Conservation (phyloP, 1,284 basidiomycete genomes). For the Sphagnurus paluster region DNA sequence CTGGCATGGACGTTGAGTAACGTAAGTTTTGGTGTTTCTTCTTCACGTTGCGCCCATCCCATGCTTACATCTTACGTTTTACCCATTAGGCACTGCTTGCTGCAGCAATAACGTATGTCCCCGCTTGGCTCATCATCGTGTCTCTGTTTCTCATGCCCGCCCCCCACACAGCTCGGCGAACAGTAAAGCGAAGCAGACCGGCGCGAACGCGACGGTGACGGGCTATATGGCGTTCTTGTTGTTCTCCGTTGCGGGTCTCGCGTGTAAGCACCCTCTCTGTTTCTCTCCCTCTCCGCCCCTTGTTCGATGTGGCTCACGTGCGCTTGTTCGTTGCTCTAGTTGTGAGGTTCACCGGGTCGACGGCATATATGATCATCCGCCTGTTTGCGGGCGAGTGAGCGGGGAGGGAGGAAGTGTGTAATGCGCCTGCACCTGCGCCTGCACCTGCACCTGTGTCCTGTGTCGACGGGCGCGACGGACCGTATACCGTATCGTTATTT, state of each 20-base stretch:
- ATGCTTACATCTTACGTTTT: not conserved
- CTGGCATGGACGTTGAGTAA: slow-evolving; percentile 86
- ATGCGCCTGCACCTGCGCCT: not conserved
- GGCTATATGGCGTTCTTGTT: slow-evolving; percentile 84
- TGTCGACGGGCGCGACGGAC: too few relatives aligned
- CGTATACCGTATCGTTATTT: too few relatives aligned
- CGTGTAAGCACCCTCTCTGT: slow-evolving; percentile 58
- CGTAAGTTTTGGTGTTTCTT: too few relatives aligned
- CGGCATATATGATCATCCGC: slow-evolving; percentile 76
- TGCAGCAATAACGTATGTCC: slow-evolving; percentile 69
- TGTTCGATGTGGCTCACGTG: slow-evolving; percentile 2
- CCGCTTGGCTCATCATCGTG: not conserved
- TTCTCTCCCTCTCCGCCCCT: slow-evolving; percentile 4
- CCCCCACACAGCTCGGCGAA: slow-evolving; percentile 47
- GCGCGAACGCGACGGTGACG: slow-evolving; percentile 55
- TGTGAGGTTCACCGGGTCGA: slow-evolving; percentile 79
- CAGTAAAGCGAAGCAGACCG: slow-evolving; percentile 39
- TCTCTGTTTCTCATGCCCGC: not conserved
- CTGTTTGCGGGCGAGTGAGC: slow-evolving; percentile 81
- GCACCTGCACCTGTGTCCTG: not conserved
- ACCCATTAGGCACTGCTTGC: slow-evolving; percentile 62
- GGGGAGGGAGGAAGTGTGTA: too few relatives aligned
- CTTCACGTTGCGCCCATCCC: slow-evolving; percentile 1
- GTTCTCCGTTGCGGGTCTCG: slow-evolving; percentile 84
- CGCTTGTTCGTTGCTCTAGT: slow-evolving; percentile 41